A percentile compares a stretch with the other conserved stretches of the same genome.
phyloP scores from a whole-genome alignment of 352 stramenopile genomes.

The Globisporangium parvum region DNA sequence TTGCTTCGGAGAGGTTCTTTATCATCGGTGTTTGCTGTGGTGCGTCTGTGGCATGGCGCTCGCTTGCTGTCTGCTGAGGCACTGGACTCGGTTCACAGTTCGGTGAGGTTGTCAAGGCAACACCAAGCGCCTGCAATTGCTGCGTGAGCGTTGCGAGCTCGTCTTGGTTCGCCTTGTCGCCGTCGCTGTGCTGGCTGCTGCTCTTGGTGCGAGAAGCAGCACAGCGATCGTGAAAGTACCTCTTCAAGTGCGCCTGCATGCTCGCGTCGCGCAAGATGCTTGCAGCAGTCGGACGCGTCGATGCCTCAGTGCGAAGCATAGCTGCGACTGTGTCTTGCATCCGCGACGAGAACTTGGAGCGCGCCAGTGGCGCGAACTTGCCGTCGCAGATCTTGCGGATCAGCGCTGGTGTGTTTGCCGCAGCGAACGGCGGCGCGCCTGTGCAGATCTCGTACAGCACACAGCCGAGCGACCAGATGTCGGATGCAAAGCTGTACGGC shows the following conservation, averaged over 20 bases:
- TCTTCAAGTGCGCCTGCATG: constrained; percentile 22
- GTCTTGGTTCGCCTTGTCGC: background rate
- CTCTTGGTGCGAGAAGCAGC: constrained; percentile 1
- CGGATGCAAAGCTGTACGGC: constrained; percentile 70
- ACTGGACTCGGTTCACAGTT: background rate
- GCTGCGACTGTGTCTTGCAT: constrained; percentile 25
- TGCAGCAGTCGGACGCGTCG: constrained; percentile 24
- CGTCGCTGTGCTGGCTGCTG: background rate
- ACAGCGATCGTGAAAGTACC: constrained; percentile 27
- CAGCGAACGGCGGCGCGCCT: constrained; percentile 56
- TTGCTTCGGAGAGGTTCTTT: constrained; percentile 10
- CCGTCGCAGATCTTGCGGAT: constrained; percentile 50
- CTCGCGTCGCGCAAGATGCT: constrained; percentile 26
- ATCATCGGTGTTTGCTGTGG: background rate
- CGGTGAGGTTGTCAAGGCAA: background rate
- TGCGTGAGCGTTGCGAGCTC: constrained; percentile 19
- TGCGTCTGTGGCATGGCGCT: too few species aligned
- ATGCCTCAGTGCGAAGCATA: constrained; percentile 33
- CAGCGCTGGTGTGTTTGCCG: constrained; percentile 35
- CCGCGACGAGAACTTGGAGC: constrained; percentile 19
- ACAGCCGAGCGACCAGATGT: constrained; percentile 88
- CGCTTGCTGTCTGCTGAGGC: background rate
- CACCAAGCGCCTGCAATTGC: constrained; percentile 23
- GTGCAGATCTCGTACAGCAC: constrained; percentile 80
- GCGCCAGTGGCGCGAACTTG: constrained; percentile 30